Base-by-base conservation (phyloP, 1,284 basidiomycete genomes). In the Moniliella sp. region DNA sequence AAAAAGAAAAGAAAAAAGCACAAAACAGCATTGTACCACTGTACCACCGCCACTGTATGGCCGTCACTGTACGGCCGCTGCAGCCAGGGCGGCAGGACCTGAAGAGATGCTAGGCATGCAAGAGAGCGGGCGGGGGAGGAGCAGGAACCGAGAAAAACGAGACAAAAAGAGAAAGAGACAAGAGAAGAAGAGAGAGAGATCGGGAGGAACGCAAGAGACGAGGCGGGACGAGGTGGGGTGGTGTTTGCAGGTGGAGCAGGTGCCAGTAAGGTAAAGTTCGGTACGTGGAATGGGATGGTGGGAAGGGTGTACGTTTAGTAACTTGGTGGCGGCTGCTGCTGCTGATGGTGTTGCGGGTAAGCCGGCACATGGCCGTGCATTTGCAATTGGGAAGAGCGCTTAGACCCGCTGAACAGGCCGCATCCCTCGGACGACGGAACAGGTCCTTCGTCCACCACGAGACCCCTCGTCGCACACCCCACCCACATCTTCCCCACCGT, bases 371-470 rank as follows among this genome's bases (percentile, higher is more conserved):
- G 17, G 25, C 11, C 17, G 32, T 25, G 14, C 10, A n/a, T n/a
- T n/a, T n/a, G n/a, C n/a, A n/a, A n/a, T n/a, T n/a, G n/a, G n/a
- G n/a, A n/a, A n/a, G n/a, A n/a, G n/a, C n/a, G n/a, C n/a, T n/a
- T n/a, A n/a, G n/a, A n/a, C 52, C 11, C 55, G 45, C 33, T 45
- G 45, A 28, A 56, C 52, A 30, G 48, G 52, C 25, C 52, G 42
- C 27, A 56, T 40, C 46, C 41, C 14, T 44, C 39, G 1, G 45
- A 33, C 11, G 34, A 38, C 1, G 50, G 46, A 12, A 56, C 50
- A 27, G 56, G 56, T 2, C 56, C 56, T 25, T 59, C 56, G 26
- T 59, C 56, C 14, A 54, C 50, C 17, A 59, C n/a, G n/a, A n/a
- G n/a, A n/a, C n/a, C n/a, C n/a, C n/a, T n/a, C n/a, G n/a, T n/a